Evolutionary conservation across 441 rosid genomes (phyloP).

Genomic region (Corymbia citriodora): DNA sequence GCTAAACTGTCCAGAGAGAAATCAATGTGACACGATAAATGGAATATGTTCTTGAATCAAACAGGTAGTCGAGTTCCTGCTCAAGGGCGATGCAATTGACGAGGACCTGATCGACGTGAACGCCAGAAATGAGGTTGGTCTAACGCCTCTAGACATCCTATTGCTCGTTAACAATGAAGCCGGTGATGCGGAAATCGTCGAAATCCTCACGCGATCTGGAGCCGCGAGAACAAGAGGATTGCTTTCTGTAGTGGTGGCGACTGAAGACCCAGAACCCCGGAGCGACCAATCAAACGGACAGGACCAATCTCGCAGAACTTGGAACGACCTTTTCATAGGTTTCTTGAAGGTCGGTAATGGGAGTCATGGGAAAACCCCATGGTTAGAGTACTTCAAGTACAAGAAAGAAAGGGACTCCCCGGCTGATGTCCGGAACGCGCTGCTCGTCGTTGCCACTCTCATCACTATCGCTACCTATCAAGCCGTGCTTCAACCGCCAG

Average conservation of each 20-base stretch:
- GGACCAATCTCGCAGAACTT: background rate
- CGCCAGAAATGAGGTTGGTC: background rate
- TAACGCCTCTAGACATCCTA: constrained; percentile 4
- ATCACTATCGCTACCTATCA: constrained; percentile 8
- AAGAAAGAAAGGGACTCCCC: constrained; percentile 13
- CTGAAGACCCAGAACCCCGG: background rate
- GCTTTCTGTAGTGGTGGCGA: background rate
- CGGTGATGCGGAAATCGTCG: background rate
- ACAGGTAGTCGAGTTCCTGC: background rate
- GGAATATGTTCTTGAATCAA: background rate
- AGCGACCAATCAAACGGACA: background rate
- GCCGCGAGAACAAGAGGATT: background rate
- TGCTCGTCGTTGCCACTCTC: constrained; percentile 5
- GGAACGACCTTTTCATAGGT: background rate
- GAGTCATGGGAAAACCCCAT: background rate
- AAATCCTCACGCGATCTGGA: background rate
- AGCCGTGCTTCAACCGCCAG: constrained; percentile 8
- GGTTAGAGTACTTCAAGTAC: constrained; percentile 19
- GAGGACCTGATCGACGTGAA: background rate
- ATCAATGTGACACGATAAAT: background rate
- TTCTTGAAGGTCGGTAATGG: background rate
- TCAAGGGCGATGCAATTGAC: background rate
- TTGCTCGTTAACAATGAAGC: background rate
- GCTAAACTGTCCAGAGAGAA: background rate
- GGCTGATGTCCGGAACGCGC: background rate